Percentiles rank a stretch among this genome's conserved stretches.
Evolutionary conservation across 768 basidiomycete species (phyloP).

Genomic region (Tricholoma terreum): DNA sequence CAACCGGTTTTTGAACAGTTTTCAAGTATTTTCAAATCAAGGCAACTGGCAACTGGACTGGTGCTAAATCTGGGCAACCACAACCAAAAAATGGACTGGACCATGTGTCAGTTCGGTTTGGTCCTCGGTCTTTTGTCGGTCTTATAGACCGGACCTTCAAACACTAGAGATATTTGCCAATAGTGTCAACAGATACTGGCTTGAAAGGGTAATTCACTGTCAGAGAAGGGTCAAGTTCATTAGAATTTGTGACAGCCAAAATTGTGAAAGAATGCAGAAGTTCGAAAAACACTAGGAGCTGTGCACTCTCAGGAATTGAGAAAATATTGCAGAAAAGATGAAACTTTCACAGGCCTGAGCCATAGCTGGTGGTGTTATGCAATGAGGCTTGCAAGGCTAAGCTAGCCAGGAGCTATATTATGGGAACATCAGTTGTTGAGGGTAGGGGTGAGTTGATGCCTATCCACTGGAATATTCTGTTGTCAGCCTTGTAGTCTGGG

Average conservation of each 20-base stretch:
- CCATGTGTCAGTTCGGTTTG: no score
- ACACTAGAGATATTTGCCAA: no score
- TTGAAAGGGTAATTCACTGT: background rate
- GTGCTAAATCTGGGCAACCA: no score
- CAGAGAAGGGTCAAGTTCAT: background rate
- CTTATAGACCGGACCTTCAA: no score
- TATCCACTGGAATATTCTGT: conserved; percentile 30
- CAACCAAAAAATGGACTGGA: no score
- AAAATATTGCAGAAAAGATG: background rate
- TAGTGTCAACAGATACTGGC: background rate
- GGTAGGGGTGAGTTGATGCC: conserved; percentile 29
- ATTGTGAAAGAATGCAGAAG: no score
- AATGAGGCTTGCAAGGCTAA: background rate
- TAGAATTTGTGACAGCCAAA: background rate
- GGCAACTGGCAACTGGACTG: no score
- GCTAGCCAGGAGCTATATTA: background rate
- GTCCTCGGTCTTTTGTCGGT: no score
- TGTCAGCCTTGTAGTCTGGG: conserved; percentile 18
- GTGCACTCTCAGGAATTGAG: background rate
- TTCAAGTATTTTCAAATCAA: no score
- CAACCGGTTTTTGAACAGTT: no score
- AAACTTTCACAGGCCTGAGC: background rate
- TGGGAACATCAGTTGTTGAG: background rate
- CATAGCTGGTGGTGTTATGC: background rate
- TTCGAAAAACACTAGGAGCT: background rate